A percentile compares a stretch with the other conserved stretches of the same genome.
These are phyloP conservation scores for Tolypocladium ophioglossoides DNA, from an alignment of 2,329 filamentous ascomycete species.

Conservation along the genomic window DNA sequence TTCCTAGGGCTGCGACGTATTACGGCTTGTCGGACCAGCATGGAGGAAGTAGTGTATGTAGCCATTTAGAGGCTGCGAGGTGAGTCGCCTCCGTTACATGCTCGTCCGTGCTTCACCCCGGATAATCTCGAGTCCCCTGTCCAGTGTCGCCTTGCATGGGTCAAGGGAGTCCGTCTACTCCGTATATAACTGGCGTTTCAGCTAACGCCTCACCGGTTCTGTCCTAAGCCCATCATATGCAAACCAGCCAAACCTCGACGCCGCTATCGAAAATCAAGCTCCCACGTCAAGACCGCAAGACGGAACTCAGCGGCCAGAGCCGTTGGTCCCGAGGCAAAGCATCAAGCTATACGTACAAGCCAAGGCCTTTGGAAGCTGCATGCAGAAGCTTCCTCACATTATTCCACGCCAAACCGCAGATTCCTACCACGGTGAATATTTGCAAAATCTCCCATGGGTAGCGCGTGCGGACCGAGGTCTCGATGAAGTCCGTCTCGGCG, in stretches of 20 bases:
- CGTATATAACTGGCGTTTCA: not conserved
- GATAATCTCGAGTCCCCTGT: not conserved
- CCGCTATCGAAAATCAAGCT: not conserved
- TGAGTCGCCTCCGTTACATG: not conserved
- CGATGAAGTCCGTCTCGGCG: conserved; percentile 36
- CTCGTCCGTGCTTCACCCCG: not conserved
- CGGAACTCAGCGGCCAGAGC: not conserved
- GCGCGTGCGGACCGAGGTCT: conserved; percentile 46
- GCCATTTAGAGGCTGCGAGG: not conserved
- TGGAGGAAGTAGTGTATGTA: too few relatives aligned
- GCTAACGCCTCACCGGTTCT: not conserved
- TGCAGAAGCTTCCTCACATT: conserved; percentile 21
- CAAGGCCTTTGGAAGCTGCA: conserved; percentile 9
- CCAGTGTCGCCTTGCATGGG: not conserved
- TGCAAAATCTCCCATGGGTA: conserved; percentile 44
- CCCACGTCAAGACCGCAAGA: not conserved
- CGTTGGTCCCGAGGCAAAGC: too few relatives aligned
- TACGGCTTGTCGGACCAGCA: too few relatives aligned
- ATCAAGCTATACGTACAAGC: conserved; percentile 2
- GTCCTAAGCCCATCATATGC: not conserved
- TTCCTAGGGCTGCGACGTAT: not conserved
- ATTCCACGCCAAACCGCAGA: conserved; percentile 30
- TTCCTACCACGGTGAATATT: conserved; percentile 40
- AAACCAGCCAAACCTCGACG: not conserved
- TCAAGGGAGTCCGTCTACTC: not conserved